Base-by-base conservation (phyloP, 345 rosid species). In the Noccaea caerulescens region DNA sequence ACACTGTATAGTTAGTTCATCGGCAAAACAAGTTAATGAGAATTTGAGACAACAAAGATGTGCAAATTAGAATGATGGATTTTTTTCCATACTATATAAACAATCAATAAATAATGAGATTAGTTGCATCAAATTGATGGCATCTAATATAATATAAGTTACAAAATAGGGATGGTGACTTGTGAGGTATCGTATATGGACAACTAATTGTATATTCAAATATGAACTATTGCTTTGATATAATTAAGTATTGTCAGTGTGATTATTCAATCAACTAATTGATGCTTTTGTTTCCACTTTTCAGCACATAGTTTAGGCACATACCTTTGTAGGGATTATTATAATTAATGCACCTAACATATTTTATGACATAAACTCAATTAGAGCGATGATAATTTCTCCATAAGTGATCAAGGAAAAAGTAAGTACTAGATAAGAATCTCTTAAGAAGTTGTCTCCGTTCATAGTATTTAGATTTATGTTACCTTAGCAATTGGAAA, bases 231-330 rank as follows among this genome's bases (percentile, higher is more conserved):
- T 53, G 53, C 42, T 59, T 70, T 49, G 5, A 20, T 34, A 57
- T 45, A 58, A 37, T 59, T 69, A 47, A 69, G 13, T 36, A 66
- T 38, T 50, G 12, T 46, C 38, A 23, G 36, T 58, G 66, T 20
- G 37, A 58, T 13, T 69, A 11, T 58, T 59, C 67, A 70, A 49
- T 49, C 66, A 59, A 59, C 59, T 59, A 59, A 59, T 32, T 41
- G 74, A 59, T 59, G 74, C 32, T 50, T 70, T 50, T 59, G 51
- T 25, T 52, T 27, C 3, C 30, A 27, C 30, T 27, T 53, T 70
- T 30, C 9, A 70, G 73, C 73, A 36, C 47, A 69, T 58, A 69
- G 73, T 69, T 36, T 58, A 69, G 58, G 52, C n/a, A 9, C 46
- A 37, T 69, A 38, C 66, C 57, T 69, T 69, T 58, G 13, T 58